These are phyloP conservation scores for Magnaporthales sp. DNA, from an alignment of 2,329 filamentous ascomycete species.

Conservation along the genomic window DNA sequence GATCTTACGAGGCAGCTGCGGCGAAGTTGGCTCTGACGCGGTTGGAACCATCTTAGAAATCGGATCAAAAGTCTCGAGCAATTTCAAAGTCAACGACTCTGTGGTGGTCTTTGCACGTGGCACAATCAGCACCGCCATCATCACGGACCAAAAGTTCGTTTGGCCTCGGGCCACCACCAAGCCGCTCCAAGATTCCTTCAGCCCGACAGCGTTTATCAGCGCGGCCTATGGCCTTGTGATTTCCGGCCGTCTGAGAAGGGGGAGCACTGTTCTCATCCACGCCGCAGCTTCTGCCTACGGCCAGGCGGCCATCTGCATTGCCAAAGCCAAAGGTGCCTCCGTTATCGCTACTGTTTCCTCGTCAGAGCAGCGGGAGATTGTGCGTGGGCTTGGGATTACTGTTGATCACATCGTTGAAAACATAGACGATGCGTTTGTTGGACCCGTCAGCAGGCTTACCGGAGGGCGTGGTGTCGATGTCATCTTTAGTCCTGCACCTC, in stretches of 20 bases:
- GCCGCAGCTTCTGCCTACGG: conserved; percentile 32
- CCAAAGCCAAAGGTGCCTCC: conserved; percentile 25
- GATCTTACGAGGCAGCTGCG: conserved; percentile 8
- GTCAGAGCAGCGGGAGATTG: conserved; percentile 24
- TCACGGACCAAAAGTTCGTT: conserved; percentile 27
- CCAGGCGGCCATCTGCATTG: conserved; percentile 32
- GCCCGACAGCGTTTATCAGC: conserved; percentile 29
- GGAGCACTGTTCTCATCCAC: conserved; percentile 31
- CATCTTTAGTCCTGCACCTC: conserved; percentile 35
- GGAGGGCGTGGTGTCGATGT: conserved; percentile 27
- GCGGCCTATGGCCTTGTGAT: conserved; percentile 33
- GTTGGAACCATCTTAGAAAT: conserved; percentile 25
- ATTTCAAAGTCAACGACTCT: conserved; percentile 25
- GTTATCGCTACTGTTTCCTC: conserved; percentile 28
- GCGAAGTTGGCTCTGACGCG: conserved; percentile 25
- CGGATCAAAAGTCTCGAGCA: conserved; percentile 20
- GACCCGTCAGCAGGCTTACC: conserved; percentile 22
- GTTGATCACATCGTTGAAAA: conserved; percentile 25
- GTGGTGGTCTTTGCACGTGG: conserved; percentile 32
- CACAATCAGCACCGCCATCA: conserved; percentile 24
- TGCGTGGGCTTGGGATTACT: conserved; percentile 16
- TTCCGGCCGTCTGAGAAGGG: conserved; percentile 16
- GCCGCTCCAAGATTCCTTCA: conserved; percentile 14
- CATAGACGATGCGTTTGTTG: conserved; percentile 6
- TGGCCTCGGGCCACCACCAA: conserved; percentile 13